A percentile compares a stretch with the other conserved stretches of the same genome.
phyloP scores from a whole-genome alignment of 106 monocot species.

The Gastrodia elata region DNA sequence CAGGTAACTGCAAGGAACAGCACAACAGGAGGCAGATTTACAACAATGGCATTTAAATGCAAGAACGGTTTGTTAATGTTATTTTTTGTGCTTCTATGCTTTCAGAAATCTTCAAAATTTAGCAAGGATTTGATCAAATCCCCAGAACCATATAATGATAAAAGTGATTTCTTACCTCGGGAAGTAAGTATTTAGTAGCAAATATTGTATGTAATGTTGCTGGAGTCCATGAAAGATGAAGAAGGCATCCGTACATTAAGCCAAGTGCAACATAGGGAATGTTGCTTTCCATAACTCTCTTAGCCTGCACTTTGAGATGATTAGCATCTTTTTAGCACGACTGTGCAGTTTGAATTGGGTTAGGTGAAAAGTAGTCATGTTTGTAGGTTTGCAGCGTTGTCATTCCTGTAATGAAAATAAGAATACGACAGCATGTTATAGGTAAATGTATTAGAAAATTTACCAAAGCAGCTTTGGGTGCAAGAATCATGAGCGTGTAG shows the following conservation, averaged over 20 bases:
- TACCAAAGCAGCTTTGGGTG: constrained; percentile 73
- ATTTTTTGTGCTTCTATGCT: neutral
- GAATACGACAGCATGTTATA: neutral
- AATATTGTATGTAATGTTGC: constrained; percentile 63
- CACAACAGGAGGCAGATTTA: neutral
- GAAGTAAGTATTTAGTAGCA: constrained; percentile 88
- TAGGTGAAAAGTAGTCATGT: neutral
- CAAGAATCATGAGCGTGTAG: constrained; percentile 87
- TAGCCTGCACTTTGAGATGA: constrained; percentile 42
- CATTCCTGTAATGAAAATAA: neutral
- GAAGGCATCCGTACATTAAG: constrained; percentile 67
- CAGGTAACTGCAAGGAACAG: constrained; percentile 18
- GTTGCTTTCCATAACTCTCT: constrained; percentile 57
- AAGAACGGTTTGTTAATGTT: neutral
- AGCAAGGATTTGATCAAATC: neutral
- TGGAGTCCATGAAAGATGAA: constrained; percentile 83
- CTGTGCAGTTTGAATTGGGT: no score
- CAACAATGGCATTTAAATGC: neutral
- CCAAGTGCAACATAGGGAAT: constrained; percentile 67
- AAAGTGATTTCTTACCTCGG: constrained; percentile 45
- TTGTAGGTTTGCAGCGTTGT: neutral
- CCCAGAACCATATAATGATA: neutral
- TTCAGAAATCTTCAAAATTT: neutral
- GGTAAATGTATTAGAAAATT: neutral
- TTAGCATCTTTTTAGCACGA: neutral